Percentiles rank a stretch among this genome's conserved stretches.
Conservation (phyloP, 2,329 filamentous ascomycete species). For the Aureobasidium leucospermi region DNA sequence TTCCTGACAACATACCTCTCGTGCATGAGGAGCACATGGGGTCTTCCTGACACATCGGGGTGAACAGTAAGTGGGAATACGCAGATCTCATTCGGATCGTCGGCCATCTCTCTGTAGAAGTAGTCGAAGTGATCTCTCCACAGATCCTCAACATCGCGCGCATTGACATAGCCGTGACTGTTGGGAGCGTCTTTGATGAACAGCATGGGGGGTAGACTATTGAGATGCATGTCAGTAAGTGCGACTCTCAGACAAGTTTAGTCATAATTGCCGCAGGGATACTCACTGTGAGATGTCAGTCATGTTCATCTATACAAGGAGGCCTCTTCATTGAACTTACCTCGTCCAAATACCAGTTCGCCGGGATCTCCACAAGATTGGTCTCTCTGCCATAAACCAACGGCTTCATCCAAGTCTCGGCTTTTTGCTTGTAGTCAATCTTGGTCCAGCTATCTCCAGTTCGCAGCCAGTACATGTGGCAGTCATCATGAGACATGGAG, state of each 20-base stretch:
- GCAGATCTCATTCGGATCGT: conserved; percentile 55
- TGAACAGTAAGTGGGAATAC: conserved; percentile 70
- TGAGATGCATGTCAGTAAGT: too few species aligned
- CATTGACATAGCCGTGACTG: conserved; percentile 49
- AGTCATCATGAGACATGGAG: conserved; percentile 57
- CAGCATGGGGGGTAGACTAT: conserved; percentile 52
- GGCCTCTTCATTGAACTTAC: too few species aligned
- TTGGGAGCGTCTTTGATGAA: conserved; percentile 60
- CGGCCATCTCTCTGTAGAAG: conserved; percentile 54
- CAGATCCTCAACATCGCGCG: conserved; percentile 54
- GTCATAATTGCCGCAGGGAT: too few species aligned
- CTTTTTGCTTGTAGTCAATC: conserved; percentile 56
- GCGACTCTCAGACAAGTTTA: too few species aligned
- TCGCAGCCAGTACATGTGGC: conserved; percentile 54
- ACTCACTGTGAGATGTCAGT: too few species aligned
- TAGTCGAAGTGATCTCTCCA: conserved; percentile 63
- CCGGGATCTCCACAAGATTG: conserved; percentile 56
- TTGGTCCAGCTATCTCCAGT: conserved; percentile 58
- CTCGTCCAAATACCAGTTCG: conserved; percentile 39
- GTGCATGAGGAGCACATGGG: conserved; percentile 65
- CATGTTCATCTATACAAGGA: too few species aligned
- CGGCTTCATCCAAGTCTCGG: conserved; percentile 59
- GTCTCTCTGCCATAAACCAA: conserved; percentile 48
- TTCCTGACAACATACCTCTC: conserved; percentile 33
- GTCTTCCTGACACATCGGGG: conserved; percentile 57